Conservation (phyloP, 768 basidiomycete species). For the Pleurotus tuber-regium region DNA sequence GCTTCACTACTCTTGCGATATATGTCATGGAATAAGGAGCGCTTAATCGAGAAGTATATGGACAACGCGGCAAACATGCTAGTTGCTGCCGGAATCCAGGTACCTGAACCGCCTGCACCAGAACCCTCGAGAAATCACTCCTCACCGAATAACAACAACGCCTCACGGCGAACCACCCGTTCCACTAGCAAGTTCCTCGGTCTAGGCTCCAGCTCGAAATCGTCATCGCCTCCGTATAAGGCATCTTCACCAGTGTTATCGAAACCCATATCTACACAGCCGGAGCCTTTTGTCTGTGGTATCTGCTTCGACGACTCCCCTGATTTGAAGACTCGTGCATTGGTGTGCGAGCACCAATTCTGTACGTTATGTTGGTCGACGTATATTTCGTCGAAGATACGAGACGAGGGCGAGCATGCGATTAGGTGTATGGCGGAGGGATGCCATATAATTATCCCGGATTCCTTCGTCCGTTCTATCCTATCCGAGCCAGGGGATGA, state of each 20-base stretch:
- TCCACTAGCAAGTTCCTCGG: slow-evolving; percentile 37
- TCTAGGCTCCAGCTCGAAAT: slow-evolving; percentile 27
- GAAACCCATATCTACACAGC: slow-evolving; percentile 21
- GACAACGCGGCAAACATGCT: slow-evolving; percentile 77
- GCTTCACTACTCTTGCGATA: slow-evolving; percentile 80
- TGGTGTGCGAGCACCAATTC: slow-evolving; percentile 83
- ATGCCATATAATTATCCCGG: slow-evolving; percentile 64
- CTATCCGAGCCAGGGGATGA: slow-evolving; percentile 36
- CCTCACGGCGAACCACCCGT: slow-evolving; percentile 32
- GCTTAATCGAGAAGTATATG: slow-evolving; percentile 96
- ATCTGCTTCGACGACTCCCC: slow-evolving; percentile 87
- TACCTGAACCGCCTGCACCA: slow-evolving; percentile 41
- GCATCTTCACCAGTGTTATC: too few relatives aligned
- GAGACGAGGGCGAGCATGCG: slow-evolving; percentile 71
- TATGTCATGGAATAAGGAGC: slow-evolving; percentile 94
- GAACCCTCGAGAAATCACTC: slow-evolving; percentile 23
- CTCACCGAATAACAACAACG: slow-evolving; percentile 16
- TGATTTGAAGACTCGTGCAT: slow-evolving; percentile 57
- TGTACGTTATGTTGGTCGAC: slow-evolving; percentile 83
- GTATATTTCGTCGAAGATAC: slow-evolving; percentile 78
- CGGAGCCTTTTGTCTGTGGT: slow-evolving; percentile 75
- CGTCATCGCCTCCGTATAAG: slow-evolving; percentile 20
- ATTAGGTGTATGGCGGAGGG: slow-evolving; percentile 82
- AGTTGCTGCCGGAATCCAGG: slow-evolving; percentile 66
- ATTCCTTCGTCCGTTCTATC: slow-evolving; percentile 55